Evolutionary conservation across 1,284 basidiomycete species (phyloP).

Genomic region (Phlebopus sp.): DNA sequence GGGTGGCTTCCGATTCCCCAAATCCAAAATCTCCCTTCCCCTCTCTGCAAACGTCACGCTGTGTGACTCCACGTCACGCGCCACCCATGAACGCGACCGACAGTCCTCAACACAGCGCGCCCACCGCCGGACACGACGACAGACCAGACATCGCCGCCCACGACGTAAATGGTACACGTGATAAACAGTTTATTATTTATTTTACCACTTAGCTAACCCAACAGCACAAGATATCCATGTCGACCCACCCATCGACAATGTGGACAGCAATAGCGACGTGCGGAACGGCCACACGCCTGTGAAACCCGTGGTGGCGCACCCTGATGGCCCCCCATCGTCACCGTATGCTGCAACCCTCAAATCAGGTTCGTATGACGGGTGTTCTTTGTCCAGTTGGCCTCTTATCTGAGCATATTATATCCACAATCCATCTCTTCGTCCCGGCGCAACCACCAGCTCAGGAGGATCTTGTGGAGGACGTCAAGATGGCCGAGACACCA

Average conservation of each 20-base stretch:
- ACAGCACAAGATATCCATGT: conserved; percentile 53
- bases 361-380: conserved; percentile 43
- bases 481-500: conserved; percentile 43
- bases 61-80: conserved; percentile 52
- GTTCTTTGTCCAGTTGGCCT: conserved; percentile 16
- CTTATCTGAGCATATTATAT: conserved; percentile 42
- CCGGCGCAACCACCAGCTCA: conserved; percentile 47
- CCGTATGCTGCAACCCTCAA: conserved; percentile 45
- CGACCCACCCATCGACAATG: conserved; percentile 48
- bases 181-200: conserved; percentile 29
- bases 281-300: conserved; percentile 54
- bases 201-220: conserved; percentile 47
- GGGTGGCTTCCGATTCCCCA: conserved; percentile 66
- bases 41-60: conserved; percentile 44
- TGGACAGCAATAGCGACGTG: conserved; percentile 61
- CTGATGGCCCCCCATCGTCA: conserved; percentile 36
- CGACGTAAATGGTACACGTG: conserved; percentile 38
- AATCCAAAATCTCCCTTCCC: conserved; percentile 65
- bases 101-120: conserved; percentile 38
- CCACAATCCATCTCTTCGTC: conserved; percentile 41
- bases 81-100: conserved; percentile 52
- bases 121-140: conserved; percentile 29
- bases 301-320: conserved; percentile 37
- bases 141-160: conserved; percentile 28
- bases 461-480: conserved; percentile 50